phyloP scores from a whole-genome alignment of 1,284 basidiomycete species.

The Ceratorhiza oryzae-sativae region DNA sequence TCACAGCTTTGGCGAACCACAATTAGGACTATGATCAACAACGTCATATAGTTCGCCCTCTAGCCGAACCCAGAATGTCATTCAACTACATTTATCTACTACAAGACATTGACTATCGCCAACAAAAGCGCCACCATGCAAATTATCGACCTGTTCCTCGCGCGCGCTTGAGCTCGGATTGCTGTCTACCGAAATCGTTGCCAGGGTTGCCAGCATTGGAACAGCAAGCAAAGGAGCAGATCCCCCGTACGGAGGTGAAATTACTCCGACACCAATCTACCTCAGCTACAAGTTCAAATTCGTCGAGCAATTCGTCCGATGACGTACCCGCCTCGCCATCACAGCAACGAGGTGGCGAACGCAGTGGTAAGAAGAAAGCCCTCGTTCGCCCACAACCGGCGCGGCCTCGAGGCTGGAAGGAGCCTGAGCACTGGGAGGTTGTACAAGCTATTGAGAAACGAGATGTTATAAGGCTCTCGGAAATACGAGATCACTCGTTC shows the following conservation, averaged over 20 bases:
- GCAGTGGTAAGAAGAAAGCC: constrained; percentile 10
- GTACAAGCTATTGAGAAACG: constrained; percentile 75
- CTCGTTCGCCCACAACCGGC: neutral
- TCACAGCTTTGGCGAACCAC: constrained; percentile 2
- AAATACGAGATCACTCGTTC: constrained; percentile 69
- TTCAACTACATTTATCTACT: constrained; percentile 28
- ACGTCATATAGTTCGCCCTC: neutral
- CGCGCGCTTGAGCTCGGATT: constrained; percentile 28
- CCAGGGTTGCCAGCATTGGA: constrained; percentile 6
- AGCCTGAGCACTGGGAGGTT: constrained; percentile 71
- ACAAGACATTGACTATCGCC: constrained; percentile 20
- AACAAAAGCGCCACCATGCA: constrained; percentile 6
- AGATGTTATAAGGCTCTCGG: constrained; percentile 63
- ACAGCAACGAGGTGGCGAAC: constrained; percentile 17
- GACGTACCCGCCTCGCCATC: constrained; percentile 22
- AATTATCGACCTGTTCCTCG: constrained; percentile 20
- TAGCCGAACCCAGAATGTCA: neutral
- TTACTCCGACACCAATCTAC: constrained; percentile 20
- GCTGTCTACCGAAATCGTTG: constrained; percentile 18
- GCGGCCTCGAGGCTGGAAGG: constrained; percentile 43
- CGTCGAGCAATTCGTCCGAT: constrained; percentile 6
- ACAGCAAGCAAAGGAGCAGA: constrained; percentile 14
- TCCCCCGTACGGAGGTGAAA: constrained; percentile 25
- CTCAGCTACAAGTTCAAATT: constrained; percentile 5
- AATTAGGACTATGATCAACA: constrained; percentile 1